Evolutionary conservation across 148 eudicot species (phyloP).

Genomic region (Persicaria tinctoria): DNA sequence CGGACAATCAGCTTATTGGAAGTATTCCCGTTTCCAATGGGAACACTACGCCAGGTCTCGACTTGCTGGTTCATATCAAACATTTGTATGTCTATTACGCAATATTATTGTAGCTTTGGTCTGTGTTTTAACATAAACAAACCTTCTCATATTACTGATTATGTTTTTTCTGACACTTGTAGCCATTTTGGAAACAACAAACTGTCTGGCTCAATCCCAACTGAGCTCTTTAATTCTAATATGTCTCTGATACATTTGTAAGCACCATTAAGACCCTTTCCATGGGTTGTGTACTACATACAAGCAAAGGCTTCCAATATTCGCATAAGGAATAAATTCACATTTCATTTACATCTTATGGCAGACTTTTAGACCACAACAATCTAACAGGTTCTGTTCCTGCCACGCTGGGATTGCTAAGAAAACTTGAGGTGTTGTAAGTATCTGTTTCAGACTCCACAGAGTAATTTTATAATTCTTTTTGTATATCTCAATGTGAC

Average conservation of each 20-base stretch:
- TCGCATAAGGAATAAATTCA: not conserved
- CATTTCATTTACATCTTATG: constrained; percentile 3
- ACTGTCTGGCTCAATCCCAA: constrained; percentile 65
- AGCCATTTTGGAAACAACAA: constrained; percentile 80
- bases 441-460: constrained; percentile 27
- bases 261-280: constrained; percentile 22
- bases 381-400: constrained; percentile 53
- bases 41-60: constrained; percentile 43
- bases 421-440: constrained; percentile 58
- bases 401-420: constrained; percentile 46
- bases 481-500: too few relatives aligned
- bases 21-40: constrained; percentile 57
- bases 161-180: not conserved
- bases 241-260: constrained; percentile 73
- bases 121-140: not conserved
- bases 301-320: not conserved
- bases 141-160: constrained; percentile 4
- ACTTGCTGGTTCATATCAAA: constrained; percentile 38
- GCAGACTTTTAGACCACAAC: constrained; percentile 69
- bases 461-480: not conserved
- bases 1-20: constrained; percentile 53
- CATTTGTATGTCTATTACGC: constrained; percentile 54
- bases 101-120: not conserved
- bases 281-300: not conserved
- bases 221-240: constrained; percentile 45